Base-by-base conservation (phyloP, 2,329 filamentous ascomycete genomes). In the Fusarium scirpi region DNA sequence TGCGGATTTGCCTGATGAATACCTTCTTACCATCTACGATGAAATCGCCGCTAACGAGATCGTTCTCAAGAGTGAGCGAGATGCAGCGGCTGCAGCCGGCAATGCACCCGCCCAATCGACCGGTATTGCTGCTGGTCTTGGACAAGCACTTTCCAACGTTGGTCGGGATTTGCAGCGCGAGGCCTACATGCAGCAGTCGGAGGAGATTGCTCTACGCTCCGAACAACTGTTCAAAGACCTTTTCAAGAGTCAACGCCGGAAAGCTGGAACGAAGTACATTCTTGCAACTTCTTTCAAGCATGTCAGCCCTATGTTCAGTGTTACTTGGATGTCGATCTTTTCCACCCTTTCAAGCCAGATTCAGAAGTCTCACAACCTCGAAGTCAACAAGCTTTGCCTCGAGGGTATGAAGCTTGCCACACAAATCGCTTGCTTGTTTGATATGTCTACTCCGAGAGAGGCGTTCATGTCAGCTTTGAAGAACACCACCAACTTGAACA, bases 321-420 rank as follows among this genome's bases (percentile, higher is more conserved):
- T 97, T 25, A 97, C 94, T 0, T 99, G 96, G 96, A 99, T 98
- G 95, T 97, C 95, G 12, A 97, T 98, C 80, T 92, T 99, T 76
- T 98, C 95, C 8, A 94, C 94, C 0, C 86, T 99, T 27, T 98
- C 95, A 2, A 94, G 93, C 53, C 93, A 97, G 73, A 94, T 96
- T 78, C 96, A 98, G 74, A 94, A 97, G 77, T 92, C 93, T 0
- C 93, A 97, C 73, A 98, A 98, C 76, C 85, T 97, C 7, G 94
- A 98, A 72, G 93, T 96, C 18, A 94, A 98, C 79, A 94, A 91
- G 77, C 82, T 97, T 9, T 99, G 96, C 76, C 91, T 99, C 76
- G 95, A 99, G 77, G 96, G 96, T 5, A 94, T 98, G 86, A 97
- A 94, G 79, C 86, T 99, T 62, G 94, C 96, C 0, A 97, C 97